Evolutionary conservation across 495 filamentous ascomycete genomes (phyloP).

Genomic region (Podospora pseudopauciseta): DNA sequence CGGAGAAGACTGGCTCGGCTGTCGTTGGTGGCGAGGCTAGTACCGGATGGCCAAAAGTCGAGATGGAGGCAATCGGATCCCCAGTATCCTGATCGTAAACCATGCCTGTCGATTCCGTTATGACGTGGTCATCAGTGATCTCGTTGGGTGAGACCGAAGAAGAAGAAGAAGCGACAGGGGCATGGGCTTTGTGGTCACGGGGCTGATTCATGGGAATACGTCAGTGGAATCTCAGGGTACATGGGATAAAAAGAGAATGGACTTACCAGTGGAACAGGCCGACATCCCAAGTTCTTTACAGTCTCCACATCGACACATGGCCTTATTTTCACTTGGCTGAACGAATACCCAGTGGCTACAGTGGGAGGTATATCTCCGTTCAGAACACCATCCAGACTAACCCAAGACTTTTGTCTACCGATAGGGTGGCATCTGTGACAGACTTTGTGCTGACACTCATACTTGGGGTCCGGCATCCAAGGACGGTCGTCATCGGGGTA

Average conservation of each 20-base stretch:
- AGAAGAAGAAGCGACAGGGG: neutral
- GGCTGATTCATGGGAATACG: neutral
- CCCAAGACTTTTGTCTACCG: conserved; percentile 42
- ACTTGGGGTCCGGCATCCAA: conserved; percentile 37
- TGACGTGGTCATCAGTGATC: neutral
- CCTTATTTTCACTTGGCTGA: conserved; percentile 26
- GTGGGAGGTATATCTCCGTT: conserved; percentile 42
- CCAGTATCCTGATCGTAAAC: neutral
- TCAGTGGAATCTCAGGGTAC: neutral
- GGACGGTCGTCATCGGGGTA: conserved; percentile 23
- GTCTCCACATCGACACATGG: conserved; percentile 33
- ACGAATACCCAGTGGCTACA: conserved; percentile 44
- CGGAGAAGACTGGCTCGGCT: neutral
- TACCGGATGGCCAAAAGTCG: neutral
- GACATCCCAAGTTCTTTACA: conserved; percentile 36
- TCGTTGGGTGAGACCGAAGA: neutral
- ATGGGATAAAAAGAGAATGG: neutral
- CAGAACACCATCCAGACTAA: conserved; percentile 48
- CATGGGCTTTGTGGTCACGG: conserved; percentile 6
- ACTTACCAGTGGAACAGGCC: conserved; percentile 36
- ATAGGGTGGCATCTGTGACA: conserved; percentile 51
- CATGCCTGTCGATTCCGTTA: neutral
- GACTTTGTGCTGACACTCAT: conserved; percentile 50
- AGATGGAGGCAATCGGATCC: neutral
- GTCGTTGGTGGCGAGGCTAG: neutral